phyloP scores from a whole-genome alignment of 2,329 filamentous ascomycete genomes.

The Diaporthe vaccinii region DNA sequence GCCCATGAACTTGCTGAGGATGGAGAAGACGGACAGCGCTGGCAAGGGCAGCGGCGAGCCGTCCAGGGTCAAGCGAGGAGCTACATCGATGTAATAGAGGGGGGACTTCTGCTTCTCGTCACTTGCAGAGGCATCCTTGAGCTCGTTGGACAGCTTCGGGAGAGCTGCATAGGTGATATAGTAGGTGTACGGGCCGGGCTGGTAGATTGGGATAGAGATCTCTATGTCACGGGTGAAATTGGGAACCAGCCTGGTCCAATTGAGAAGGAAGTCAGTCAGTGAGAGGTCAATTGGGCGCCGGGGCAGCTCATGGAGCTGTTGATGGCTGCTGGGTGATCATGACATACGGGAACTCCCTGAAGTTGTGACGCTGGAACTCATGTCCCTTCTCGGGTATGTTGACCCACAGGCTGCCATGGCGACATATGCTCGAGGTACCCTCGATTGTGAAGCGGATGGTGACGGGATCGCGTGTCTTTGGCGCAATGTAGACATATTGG shows the following conservation, averaged over 20 bases:
- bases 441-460: slow-evolving; percentile 90
- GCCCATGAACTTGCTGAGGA: slow-evolving; percentile 98
- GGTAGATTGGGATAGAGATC: slow-evolving; percentile 87
- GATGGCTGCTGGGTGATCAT: background rate
- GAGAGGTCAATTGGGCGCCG: slow-evolving; percentile 17
- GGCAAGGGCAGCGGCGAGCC: slow-evolving; percentile 83
- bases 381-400: slow-evolving; percentile 87
- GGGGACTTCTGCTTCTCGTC: slow-evolving; percentile 76
- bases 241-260: slow-evolving; percentile 77
- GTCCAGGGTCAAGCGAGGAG: slow-evolving; percentile 82
- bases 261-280: slow-evolving; percentile 36
- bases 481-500: slow-evolving; percentile 91
- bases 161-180: slow-evolving; percentile 93
- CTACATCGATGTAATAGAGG: slow-evolving; percentile 93
- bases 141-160: slow-evolving; percentile 77
- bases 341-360: slow-evolving; percentile 89
- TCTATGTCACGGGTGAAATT: slow-evolving; percentile 94
- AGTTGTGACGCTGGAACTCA: slow-evolving; percentile 82
- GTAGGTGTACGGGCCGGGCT: slow-evolving; percentile 91
- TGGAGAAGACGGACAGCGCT: slow-evolving; percentile 90
- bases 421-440: slow-evolving; percentile 94
- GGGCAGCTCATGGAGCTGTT: slow-evolving; percentile 3
- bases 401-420: slow-evolving; percentile 94
- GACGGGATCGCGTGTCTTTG: slow-evolving; percentile 80
- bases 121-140: slow-evolving; percentile 60